These are phyloP conservation scores for Raffaelea ambrosiae DNA, from an alignment of 2,329 filamentous ascomycete genomes.

Conservation along the genomic window DNA sequence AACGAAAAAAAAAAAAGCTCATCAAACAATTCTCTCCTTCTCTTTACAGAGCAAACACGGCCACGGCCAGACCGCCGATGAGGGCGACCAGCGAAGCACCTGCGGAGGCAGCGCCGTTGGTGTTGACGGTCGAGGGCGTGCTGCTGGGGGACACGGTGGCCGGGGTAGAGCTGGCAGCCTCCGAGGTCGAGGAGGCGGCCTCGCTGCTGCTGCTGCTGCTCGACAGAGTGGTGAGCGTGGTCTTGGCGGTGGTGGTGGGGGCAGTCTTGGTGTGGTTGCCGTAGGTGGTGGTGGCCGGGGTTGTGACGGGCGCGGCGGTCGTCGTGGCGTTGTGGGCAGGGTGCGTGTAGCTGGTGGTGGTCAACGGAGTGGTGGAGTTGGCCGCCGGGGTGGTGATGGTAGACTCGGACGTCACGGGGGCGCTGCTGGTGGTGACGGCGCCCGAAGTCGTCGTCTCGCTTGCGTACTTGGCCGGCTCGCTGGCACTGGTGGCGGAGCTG, in stretches of 20 bases:
- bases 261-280: slow-evolving; percentile 12
- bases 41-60: slow-evolving; percentile 33
- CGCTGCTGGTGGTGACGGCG: slow-evolving; percentile 11
- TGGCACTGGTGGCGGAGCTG: background rate
- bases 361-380: slow-evolving; percentile 17
- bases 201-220: slow-evolving; percentile 18
- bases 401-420: slow-evolving; percentile 5
- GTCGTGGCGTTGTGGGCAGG: slow-evolving; percentile 7
- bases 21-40: slow-evolving; percentile 11
- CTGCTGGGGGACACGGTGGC: background rate
- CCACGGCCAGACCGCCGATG: slow-evolving; percentile 30
- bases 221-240: background rate
- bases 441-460: background rate
- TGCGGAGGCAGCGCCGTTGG: slow-evolving; percentile 29
- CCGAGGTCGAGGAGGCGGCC: slow-evolving; percentile 1
- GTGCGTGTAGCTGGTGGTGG: slow-evolving; percentile 15
- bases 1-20: background rate
- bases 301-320: slow-evolving; percentile 8
- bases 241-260: slow-evolving; percentile 8
- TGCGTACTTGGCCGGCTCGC: background rate
- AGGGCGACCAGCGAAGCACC: slow-evolving; percentile 30
- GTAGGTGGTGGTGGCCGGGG: background rate
- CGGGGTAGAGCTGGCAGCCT: too few relatives aligned
- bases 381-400: background rate
- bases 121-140: slow-evolving; percentile 15